Percentiles rank a stretch among this genome's conserved stretches.
phyloP scores from a whole-genome alignment of 345 rosid genomes.

The Aurinia saxatilis region DNA sequence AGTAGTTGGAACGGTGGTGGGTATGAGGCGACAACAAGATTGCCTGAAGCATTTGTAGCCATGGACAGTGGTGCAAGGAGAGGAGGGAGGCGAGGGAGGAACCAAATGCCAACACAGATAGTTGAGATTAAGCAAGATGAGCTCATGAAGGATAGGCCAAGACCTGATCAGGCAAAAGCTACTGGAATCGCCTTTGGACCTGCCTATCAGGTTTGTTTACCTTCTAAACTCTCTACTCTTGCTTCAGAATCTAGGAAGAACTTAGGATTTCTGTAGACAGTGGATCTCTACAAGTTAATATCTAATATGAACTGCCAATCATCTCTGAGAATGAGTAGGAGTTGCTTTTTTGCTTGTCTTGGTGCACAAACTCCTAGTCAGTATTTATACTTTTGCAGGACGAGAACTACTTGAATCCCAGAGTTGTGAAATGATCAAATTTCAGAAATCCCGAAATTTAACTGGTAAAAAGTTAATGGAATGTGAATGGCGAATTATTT shows the following conservation, averaged over 20 bases:
- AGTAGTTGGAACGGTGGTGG: slow-evolving; percentile 36
- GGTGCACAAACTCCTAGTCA: no score
- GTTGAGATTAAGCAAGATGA: slow-evolving; percentile 96
- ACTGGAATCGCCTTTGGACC: slow-evolving; percentile 98
- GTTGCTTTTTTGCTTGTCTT: no score
- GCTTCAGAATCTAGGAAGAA: neutral
- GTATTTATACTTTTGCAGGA: no score
- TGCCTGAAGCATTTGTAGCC: slow-evolving; percentile 27
- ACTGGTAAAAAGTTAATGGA: no score
- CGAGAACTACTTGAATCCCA: no score
- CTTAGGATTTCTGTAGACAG: neutral
- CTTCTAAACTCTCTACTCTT: slow-evolving; percentile 5
- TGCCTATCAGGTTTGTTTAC: slow-evolving; percentile 61
- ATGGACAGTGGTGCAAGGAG: slow-evolving; percentile 34
- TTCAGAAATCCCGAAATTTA: no score
- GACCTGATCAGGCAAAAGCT: slow-evolving; percentile 75
- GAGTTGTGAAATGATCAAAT: no score
- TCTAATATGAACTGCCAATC: no score
- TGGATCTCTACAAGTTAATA: neutral
- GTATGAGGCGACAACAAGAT: slow-evolving; percentile 16
- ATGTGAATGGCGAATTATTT: no score
- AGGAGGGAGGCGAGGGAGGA: slow-evolving; percentile 68
- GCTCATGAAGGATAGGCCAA: slow-evolving; percentile 84
- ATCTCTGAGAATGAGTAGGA: no score
- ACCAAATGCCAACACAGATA: slow-evolving; percentile 55